Base-by-base conservation (phyloP, 768 basidiomycete species). In the Tulasnella sp. region DNA sequence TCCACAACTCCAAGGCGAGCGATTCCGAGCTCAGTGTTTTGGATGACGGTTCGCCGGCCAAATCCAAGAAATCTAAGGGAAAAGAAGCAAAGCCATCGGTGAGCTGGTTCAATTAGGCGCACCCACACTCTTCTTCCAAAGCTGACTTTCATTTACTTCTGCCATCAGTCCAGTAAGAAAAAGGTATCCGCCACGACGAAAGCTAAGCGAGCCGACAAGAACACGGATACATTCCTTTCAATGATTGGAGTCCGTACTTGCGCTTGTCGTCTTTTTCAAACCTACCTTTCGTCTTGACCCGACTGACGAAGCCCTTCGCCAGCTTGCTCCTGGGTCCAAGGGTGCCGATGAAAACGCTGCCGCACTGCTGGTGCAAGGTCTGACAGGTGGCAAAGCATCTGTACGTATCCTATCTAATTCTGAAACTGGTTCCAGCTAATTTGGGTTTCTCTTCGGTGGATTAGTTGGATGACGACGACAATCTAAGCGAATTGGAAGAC, bases 401-500 rank as follows among this genome's bases (percentile, higher is more conserved):
- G 78, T 79, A n/a, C 31, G 74, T 75, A 37, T 14, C 8, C 16
- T 12, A 41, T 16, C 34, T 37, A 34, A 0, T 69, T 9, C 3
- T 28, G n/a, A 11, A 31, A 31, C 6, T 20, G 31, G 64, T 28
- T 31, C 24, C 31, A 40, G 31, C 40, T 37, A 34, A 42, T 12
- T 4, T 28, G 40, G 6, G 31, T 34, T n/a, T n/a, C 40, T 9
- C 40, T 48, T n/a, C 37, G n/a, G 6, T 4, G 31, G 40, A 14
- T 7, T 40, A 75, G 41, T 20, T 75, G 74, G 72, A 84, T 83
- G 86, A 89, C 82, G 91, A 90, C 83, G 91, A 91, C 6, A 91
- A 92, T 79, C 83, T 92, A 42, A 92, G 92, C 7, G 89, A 89
- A 8, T 87, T 93, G 22, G 86, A 90, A 37, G 91, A 92, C 81